Percentiles rank a stretch among this genome's conserved stretches.
phyloP scores from a whole-genome alignment of 106 monocot species.

The Acorus gramineus region DNA sequence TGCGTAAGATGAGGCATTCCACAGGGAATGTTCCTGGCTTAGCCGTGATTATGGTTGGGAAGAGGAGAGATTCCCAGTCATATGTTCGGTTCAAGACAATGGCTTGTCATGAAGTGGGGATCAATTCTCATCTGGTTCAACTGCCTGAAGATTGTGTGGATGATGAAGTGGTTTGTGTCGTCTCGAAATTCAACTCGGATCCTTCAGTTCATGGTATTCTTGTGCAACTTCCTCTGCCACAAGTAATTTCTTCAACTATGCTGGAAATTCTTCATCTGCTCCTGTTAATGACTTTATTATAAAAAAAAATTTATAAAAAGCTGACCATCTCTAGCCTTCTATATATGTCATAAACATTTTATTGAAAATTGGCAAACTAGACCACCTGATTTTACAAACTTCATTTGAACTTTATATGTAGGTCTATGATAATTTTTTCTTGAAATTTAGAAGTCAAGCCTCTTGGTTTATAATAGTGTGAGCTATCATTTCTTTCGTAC shows the following conservation, averaged over 20 bases:
- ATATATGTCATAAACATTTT: conserved; percentile 1
- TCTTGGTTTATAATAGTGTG: too few species aligned
- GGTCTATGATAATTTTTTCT: too few species aligned
- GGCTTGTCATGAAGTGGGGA: conserved; percentile 84
- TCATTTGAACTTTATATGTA: too few species aligned
- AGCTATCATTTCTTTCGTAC: conserved; percentile 2
- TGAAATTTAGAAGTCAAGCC: too few species aligned
- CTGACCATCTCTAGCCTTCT: background rate
- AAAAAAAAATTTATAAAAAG: too few species aligned
- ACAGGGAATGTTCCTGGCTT: conserved; percentile 60
- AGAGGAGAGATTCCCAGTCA: conserved; percentile 67
- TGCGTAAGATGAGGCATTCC: conserved; percentile 40
- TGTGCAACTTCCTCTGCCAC: conserved; percentile 85
- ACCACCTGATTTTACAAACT: too few species aligned
- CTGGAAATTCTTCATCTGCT: conserved; percentile 8
- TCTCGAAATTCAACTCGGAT: conserved; percentile 56
- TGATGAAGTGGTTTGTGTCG: conserved; percentile 47
- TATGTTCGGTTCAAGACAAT: conserved; percentile 68
- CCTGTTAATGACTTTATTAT: background rate
- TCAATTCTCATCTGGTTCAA: conserved; percentile 46
- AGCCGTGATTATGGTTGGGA: conserved; percentile 77
- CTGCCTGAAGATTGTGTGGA: conserved; percentile 63
- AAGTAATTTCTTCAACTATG: conserved; percentile 42
- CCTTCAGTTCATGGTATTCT: conserved; percentile 94
- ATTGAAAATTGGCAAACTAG: background rate